Base-by-base conservation (phyloP, 2,329 filamentous ascomycete genomes). In the Colletotrichum higginsianum region DNA sequence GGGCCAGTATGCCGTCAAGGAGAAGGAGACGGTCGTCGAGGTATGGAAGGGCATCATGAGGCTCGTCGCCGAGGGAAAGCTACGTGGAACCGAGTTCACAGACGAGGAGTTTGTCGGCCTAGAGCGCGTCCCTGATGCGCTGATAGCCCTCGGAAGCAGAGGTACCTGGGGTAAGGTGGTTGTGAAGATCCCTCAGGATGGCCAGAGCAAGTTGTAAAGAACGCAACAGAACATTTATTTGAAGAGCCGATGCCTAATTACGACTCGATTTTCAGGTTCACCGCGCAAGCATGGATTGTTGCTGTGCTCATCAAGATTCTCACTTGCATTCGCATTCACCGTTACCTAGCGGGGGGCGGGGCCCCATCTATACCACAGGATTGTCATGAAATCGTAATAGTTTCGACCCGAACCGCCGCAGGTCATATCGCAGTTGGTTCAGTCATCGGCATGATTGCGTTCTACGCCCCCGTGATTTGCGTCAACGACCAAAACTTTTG, bases 141-240 rank as follows among this genome's bases (percentile, higher is more conserved):
- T 98, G 77, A 86, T 92, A 77, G 93, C 93, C 2, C 83, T 98
- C 66, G 95, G 94, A 1, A 90, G 90, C 1, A 87, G 96, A 71
- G 93, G 93, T 61, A 98, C 95, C 1, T 98, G 96, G 96, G 96
- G 96, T 0, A 98, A 98, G 87, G 96, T 98, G 0, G 94, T 98
- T 1, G 92, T 98, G 23, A 94, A 94, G 82, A 86, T 98, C 52
- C 91, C 92, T 1, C 93, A 95, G 76, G 84, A 86, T 74, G 89
- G 86, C 75, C 89, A 88, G 80, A 89, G 86, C 76, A 90, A 88
- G 80, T 76, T 91, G 78, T 91, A 75, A 64, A 69, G 21, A 57
- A 30, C 12, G 0, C 23, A 15, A 12, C 13, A 12, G 15, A 16
- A 42, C 23, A 52, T 18, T 15, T 4, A 7, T 18, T 26, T 52